phyloP scores from a whole-genome alignment of 169 alveolate species.

The Theileria equi region DNA sequence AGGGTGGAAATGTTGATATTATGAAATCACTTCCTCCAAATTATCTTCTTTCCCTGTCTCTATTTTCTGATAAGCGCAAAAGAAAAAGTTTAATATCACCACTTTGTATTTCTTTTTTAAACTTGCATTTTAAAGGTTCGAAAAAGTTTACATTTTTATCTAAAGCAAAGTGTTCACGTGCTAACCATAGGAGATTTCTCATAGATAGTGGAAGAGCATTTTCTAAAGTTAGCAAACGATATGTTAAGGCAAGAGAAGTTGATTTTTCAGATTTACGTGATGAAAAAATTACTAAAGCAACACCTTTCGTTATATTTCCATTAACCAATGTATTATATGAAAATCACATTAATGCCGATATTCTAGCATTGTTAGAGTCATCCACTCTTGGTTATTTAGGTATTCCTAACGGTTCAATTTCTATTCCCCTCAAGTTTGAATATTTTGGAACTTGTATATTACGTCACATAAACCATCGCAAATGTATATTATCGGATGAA shows the following conservation, averaged over 20 bases:
- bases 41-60: constrained; percentile 21
- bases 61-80: constrained; percentile 50
- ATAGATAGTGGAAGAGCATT: no score
- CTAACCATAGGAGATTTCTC: no score
- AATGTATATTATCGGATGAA: no score
- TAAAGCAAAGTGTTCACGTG: no score
- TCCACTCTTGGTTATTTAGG: no score
- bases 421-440: constrained; percentile 38
- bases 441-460: background rate
- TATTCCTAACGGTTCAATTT: constrained; percentile 52
- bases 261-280: no score
- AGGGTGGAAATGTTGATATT: constrained; percentile 5
- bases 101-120: constrained; percentile 29
- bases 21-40: constrained; percentile 11
- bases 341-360: no score
- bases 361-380: no score
- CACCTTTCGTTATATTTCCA: background rate
- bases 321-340: no score
- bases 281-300: background rate
- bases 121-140: constrained; percentile 21
- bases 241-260: no score
- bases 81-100: constrained; percentile 6
- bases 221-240: no score
- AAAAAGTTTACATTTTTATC: no score
- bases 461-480: background rate